These are phyloP conservation scores for Micromonas commoda DNA, from an alignment of 139 green algal genomes.

Conservation along the genomic window DNA sequence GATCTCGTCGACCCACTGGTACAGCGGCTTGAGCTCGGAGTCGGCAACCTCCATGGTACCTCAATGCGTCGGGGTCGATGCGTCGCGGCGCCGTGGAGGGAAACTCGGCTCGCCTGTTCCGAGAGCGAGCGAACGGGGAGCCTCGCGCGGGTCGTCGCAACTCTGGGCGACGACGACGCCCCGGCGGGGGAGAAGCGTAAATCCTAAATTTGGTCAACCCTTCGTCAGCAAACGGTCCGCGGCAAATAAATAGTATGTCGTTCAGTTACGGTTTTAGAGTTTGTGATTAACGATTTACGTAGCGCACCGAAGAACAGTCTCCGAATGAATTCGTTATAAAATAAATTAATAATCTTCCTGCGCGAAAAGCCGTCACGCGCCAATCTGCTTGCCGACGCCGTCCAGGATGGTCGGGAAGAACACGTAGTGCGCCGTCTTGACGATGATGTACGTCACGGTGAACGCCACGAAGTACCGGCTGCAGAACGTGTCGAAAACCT, in stretches of 20 bases:
- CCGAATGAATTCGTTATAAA: too few species aligned
- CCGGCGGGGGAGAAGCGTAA: too few species aligned
- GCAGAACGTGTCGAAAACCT: constrained; percentile 39
- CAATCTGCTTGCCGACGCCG: neutral
- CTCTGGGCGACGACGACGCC: too few species aligned
- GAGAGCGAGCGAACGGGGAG: too few species aligned
- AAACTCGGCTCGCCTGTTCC: neutral
- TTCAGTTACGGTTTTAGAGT: too few species aligned
- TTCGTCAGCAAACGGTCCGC: too few species aligned
- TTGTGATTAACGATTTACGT: too few species aligned
- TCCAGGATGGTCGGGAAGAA: constrained; percentile 26
- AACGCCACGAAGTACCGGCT: constrained; percentile 38
- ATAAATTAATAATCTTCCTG: neutral
- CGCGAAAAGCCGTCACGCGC: neutral
- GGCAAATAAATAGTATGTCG: too few species aligned
- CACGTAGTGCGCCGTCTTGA: constrained; percentile 36
- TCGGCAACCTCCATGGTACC: neutral
- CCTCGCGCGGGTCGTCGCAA: too few species aligned
- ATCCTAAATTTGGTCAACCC: too few species aligned
- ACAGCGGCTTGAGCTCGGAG: neutral
- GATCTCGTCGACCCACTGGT: constrained; percentile 73
- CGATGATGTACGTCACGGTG: constrained; percentile 35
- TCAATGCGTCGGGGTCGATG: too few species aligned
- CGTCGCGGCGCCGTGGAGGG: neutral
- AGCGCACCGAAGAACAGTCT: too few species aligned